Evolutionary conservation across 495 filamentous ascomycete genomes (phyloP), one percentile per base, ranked within the genome.

Genomic region (Xylaria sp.): DNA sequence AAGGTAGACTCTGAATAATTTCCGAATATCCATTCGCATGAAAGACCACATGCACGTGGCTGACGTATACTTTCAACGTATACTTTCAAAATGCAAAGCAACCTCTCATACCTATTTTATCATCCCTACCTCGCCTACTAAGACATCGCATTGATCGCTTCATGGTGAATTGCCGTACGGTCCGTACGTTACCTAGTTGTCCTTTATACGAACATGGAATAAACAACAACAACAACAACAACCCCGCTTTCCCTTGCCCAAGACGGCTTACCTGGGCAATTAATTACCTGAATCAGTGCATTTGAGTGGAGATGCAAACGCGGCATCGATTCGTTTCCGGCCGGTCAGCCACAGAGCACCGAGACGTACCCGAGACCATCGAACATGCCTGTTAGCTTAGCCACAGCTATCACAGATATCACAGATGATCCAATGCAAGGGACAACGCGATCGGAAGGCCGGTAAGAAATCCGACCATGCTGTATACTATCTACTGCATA

Each of bases 231-330:
- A n/a, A n/a, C n/a, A n/a, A n/a, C n/a, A n/a, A n/a, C n/a, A 59
- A 33, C 57, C 57, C 57, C 57, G 57, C 57, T 59, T 59, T 59
- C 33, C 57, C 57, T 7, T 59, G 1, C 33, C 57, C 37, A 62
- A 43, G 4, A 62, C 37, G 8, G 59, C 31, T 9, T 12, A 31
- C 50, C 44, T n/a, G 50, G 12, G 50, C 24, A 53, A 6, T 53
- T 29, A 53, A 6, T 53, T 29, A 53, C 50, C 50, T 26, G 26
- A 29, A 37, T 59, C 4, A 24, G 33, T 21, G 33, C 55, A 37
- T 37, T 37, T 37, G 17, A 59, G 57, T 59, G 57, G 57, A 37
- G 57, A 21, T 37, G 33, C 19, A 37, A 33, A 59, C 57, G 53
- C n/a, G 57, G 57, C 31, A 37, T 59, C 19, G n/a, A 12, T 59